phyloP scores from a whole-genome alignment of 345 rosid species.

The Eucalyptus caleyi region DNA sequence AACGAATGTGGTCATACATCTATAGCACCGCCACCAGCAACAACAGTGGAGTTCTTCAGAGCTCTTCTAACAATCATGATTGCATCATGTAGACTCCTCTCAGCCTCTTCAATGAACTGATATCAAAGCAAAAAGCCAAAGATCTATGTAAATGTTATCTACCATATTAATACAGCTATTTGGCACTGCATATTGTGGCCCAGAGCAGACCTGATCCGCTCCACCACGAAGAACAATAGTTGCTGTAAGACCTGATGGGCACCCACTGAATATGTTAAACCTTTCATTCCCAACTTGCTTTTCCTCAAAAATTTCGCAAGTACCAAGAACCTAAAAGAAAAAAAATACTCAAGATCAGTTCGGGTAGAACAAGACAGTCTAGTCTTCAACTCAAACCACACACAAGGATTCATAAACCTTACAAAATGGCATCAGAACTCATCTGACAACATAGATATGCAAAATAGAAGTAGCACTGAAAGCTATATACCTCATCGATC shows the following conservation, averaged over 20 bases:
- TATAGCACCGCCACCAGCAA: constrained; percentile 99
- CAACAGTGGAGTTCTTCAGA: constrained; percentile 90
- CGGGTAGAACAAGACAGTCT: not conserved
- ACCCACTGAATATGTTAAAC: constrained; percentile 95
- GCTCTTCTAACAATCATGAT: constrained; percentile 99
- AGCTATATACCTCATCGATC: constrained; percentile 55
- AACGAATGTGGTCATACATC: constrained; percentile 49
- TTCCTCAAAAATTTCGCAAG: constrained; percentile 94
- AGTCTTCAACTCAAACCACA: not conserved
- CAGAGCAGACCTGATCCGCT: constrained; percentile 85
- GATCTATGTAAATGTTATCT: not conserved
- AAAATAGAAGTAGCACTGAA: not conserved
- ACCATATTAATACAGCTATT: not conserved
- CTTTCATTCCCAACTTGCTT: constrained; percentile 98
- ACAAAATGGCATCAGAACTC: not conserved
- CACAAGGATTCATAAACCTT: not conserved
- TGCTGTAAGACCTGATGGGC: constrained; percentile 90
- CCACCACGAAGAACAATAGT: constrained; percentile 99
- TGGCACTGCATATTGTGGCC: not conserved
- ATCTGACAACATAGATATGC: not conserved
- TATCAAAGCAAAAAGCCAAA: not conserved
- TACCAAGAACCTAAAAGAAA: constrained; percentile 74
- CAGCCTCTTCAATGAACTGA: constrained; percentile 99
- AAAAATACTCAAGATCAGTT: not conserved
- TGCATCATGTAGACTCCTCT: constrained; percentile 98